phyloP scores from a whole-genome alignment of 2,329 filamentous ascomycete genomes.

The Cordyceps cicadae region DNA sequence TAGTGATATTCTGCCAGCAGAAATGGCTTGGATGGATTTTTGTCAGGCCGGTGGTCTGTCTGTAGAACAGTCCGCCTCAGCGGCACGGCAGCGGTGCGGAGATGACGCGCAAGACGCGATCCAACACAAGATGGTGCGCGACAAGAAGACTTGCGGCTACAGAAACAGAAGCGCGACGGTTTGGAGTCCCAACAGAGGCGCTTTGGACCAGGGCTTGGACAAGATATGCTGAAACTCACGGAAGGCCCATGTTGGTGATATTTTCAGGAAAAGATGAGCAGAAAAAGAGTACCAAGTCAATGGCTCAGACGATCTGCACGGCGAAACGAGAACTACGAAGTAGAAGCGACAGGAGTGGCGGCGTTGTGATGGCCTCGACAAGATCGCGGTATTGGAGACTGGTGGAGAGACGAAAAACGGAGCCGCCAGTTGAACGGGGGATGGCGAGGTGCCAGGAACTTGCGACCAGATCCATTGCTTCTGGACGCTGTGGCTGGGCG shows the following conservation, averaged over 20 bases:
- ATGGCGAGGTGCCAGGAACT: neutral
- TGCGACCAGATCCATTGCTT: neutral
- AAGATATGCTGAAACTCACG: slow-evolving; percentile 31
- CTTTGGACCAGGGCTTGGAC: neutral
- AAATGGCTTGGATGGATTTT: neutral
- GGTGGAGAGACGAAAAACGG: slow-evolving; percentile 13
- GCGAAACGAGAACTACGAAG: neutral
- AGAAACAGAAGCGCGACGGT: neutral
- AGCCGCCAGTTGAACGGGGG: slow-evolving; percentile 6
- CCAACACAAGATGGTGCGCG: neutral
- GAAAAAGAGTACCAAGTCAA: slow-evolving; percentile 4
- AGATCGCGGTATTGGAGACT: slow-evolving; percentile 6
- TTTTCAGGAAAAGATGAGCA: neutral
- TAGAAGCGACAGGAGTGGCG: neutral
- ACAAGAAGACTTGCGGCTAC: neutral
- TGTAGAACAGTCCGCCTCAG: neutral
- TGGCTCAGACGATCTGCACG: slow-evolving; percentile 7
- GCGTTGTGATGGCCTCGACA: slow-evolving; percentile 8
- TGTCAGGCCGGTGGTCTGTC: neutral
- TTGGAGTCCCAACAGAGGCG: neutral
- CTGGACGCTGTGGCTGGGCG: neutral
- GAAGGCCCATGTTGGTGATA: slow-evolving; percentile 34
- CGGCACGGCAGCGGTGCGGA: neutral
- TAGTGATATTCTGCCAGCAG: neutral
- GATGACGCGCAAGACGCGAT: neutral